Evolutionary conservation across 2,329 filamentous ascomycete species (phyloP).

Genomic region (Ophiostoma fasciatum): DNA sequence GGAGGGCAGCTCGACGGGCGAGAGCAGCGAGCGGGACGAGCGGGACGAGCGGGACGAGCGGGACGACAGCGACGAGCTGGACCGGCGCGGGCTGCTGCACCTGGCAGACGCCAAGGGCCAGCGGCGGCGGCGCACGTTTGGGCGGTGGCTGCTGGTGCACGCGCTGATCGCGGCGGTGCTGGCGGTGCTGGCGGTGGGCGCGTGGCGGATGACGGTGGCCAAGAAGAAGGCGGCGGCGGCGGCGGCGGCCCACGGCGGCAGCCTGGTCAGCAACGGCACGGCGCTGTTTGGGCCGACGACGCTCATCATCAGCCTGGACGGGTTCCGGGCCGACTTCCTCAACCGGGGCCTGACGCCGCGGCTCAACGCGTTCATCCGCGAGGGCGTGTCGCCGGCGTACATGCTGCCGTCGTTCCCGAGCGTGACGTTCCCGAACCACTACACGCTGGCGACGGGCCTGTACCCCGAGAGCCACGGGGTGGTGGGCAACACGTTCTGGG

Average conservation of each 20-base stretch:
- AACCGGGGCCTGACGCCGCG: conserved; percentile 70
- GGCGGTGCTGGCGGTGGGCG: conserved; percentile 38
- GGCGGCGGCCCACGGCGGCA: neutral
- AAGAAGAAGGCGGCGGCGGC: conserved; percentile 19
- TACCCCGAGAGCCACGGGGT: conserved; percentile 89
- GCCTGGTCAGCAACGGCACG: conserved; percentile 59
- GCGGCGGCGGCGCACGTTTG: conserved; percentile 19
- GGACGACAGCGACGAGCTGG: conserved; percentile 44
- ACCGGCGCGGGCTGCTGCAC: conserved; percentile 35
- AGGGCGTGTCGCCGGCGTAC: conserved; percentile 77
- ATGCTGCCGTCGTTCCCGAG: conserved; percentile 93
- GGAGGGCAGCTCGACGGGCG: conserved; percentile 48
- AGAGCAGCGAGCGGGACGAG: conserved; percentile 46
- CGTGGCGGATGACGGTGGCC: conserved; percentile 41
- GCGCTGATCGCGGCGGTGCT: conserved; percentile 37
- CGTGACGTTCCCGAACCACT: conserved; percentile 94
- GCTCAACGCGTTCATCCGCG: conserved; percentile 60
- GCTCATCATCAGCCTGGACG: conserved; percentile 84
- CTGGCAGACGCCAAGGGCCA: conserved; percentile 27
- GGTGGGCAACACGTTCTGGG: conserved; percentile 92
- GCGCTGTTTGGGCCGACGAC: conserved; percentile 83
- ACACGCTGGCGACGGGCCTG: conserved; percentile 79
- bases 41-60: conserved; percentile 45
- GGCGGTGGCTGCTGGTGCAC: conserved; percentile 37
- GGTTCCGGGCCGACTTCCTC: conserved; percentile 89